Evolutionary conservation across 495 filamentous ascomycete genomes (phyloP), one percentile per base, ranked within the genome.

Genomic region (Barbatosphaeria neglecta): DNA sequence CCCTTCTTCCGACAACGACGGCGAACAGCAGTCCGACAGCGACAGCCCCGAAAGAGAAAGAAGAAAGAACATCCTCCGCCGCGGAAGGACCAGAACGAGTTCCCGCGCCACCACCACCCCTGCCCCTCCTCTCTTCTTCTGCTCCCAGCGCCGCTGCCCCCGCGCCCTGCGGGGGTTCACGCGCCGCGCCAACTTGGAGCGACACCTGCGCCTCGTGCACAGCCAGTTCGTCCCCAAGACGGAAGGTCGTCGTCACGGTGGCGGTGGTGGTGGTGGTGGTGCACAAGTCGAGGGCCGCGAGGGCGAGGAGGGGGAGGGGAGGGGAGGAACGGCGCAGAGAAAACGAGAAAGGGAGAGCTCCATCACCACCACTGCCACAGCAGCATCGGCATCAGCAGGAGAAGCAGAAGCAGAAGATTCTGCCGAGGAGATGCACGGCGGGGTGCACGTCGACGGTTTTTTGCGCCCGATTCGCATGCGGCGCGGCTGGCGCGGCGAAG

Each of bases 391-490:
- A n/a, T n/a, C n/a, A 24, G 42, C 15, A 31, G 37, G 41, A 41
- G 56, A 45, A 27, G 51, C 43, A 23, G 54, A 59, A 5, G 61
- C 65, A 7, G 50, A 61, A 22, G 64, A 69, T 13, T 68, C 63
- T 48, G 60, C 62, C 43, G 65, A 75, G 18, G 72, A 78, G 55
- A 73, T 76, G 67, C 53, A 65, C 16, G 75, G 73, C 1, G 72
- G 63, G 1, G 66, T 77, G 10, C 76, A 79, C 41, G 58, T 69
- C 19, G 75, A 79, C 49, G 60, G 74, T 24, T 79, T 74, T 46
- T 37, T 78, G 49, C 41, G 55, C 50, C 61, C 64, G 16, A 66
- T 76, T 38, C 59, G 55, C 48, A 44, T 59, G 8, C 49, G 58
- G 19, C 51, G 28, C 5, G 66, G 66, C 1, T 68, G 66, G 67